These are phyloP conservation scores for Wickerhamiella dianesei DNA, from an alignment of 805 yeast species.

Conservation along the genomic window DNA sequence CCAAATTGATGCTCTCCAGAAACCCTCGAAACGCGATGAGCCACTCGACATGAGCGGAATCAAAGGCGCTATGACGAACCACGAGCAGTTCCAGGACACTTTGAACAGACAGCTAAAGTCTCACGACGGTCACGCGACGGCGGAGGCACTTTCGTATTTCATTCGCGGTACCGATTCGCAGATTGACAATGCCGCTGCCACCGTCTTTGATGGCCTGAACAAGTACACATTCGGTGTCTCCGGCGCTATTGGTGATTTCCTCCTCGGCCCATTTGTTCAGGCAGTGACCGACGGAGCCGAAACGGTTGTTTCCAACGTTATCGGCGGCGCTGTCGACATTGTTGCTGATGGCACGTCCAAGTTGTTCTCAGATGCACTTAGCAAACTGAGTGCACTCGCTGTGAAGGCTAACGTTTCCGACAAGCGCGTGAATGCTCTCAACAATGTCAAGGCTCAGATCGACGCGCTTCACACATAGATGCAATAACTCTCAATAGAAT, in stretches of 20 bases:
- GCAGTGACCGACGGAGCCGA: constrained; percentile 24
- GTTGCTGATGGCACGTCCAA: constrained; percentile 17
- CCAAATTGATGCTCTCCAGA: background rate
- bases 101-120: constrained; percentile 11
- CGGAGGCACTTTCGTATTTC: constrained; percentile 15
- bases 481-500: background rate
- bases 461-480: background rate
- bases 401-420: background rate
- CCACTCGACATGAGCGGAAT: constrained; percentile 4
- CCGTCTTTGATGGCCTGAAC: constrained; percentile 10
- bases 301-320: constrained; percentile 18
- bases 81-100: constrained; percentile 15
- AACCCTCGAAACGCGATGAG: background rate
- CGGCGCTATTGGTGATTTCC: constrained; percentile 11
- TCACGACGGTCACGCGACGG: constrained; percentile 17
- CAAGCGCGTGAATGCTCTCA: background rate
- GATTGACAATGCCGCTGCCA: constrained; percentile 22
- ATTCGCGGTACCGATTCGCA: constrained; percentile 26
- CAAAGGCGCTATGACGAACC: constrained; percentile 15
- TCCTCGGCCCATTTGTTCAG: constrained; percentile 24
- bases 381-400: constrained; percentile 16
- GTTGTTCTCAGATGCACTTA: constrained; percentile 12
- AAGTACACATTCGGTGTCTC: constrained; percentile 14
- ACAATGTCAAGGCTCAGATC: background rate
- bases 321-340: constrained; percentile 18